A percentile compares a stretch with the other conserved stretches of the same genome.
Conservation (phyloP, 371 early-diverging fungal species). For the Quaeritorhiza haematococci region DNA sequence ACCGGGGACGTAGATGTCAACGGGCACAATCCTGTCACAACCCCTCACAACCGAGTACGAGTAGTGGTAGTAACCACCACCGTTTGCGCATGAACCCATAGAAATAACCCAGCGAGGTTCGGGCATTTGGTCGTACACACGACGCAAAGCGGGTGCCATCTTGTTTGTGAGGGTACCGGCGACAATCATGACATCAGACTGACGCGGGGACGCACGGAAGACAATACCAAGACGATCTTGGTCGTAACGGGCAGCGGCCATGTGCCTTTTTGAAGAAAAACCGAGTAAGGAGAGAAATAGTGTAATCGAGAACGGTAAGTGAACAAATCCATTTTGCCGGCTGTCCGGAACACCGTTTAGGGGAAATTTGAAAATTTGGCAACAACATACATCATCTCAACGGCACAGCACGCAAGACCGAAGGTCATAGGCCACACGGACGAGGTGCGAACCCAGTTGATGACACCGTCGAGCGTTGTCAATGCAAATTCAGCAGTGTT, state of each 20-base stretch:
- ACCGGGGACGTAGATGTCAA: constrained; percentile 91
- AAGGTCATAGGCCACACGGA: constrained; percentile 98
- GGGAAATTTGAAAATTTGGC: not conserved
- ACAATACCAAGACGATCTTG: constrained; percentile 97
- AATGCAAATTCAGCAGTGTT: constrained; percentile 64
- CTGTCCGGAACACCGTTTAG: not conserved
- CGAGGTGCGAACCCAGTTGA: constrained; percentile 87
- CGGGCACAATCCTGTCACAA: constrained; percentile 94
- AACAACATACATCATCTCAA: constrained; percentile 29
- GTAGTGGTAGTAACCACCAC: constrained; percentile 98
- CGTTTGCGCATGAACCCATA: constrained; percentile 98
- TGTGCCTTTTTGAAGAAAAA: constrained; percentile 97
- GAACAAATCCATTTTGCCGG: no score
- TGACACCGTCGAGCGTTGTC: constrained; percentile 83
- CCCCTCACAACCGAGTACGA: constrained; percentile 88
- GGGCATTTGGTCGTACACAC: constrained; percentile 83
- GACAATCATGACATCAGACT: constrained; percentile 98
- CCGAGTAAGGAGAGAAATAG: no score
- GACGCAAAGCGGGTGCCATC: constrained; percentile 96
- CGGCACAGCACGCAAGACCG: constrained; percentile 97
- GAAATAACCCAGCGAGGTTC: constrained; percentile 98
- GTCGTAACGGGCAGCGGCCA: constrained; percentile 95
- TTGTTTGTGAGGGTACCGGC: constrained; percentile 96
- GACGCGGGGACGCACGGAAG: constrained; percentile 96
- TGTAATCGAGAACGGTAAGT: no score